phyloP scores from a whole-genome alignment of 2,329 filamentous ascomycete genomes.

The Cladorrhinum sp. region DNA sequence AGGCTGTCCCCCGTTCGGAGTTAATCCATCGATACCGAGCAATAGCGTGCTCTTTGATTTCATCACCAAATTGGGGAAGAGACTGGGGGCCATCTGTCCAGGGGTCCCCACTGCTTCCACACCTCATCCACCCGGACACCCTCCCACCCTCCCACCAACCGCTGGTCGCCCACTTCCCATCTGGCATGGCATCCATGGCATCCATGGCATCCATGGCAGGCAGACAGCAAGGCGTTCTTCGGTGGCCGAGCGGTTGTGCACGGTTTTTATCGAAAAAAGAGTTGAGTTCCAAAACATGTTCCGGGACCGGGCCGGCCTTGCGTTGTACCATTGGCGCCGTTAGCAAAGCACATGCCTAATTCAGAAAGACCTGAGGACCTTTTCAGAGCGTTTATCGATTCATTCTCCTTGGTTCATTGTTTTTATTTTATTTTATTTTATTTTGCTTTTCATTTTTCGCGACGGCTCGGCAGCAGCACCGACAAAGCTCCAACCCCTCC shows the following conservation, averaged over 20 bases:
- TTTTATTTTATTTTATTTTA: not conserved
- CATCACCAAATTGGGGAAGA: not conserved
- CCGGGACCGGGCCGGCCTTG: not conserved
- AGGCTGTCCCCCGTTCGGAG: conserved; percentile 6
- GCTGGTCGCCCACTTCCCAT: not conserved
- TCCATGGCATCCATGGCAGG: not conserved
- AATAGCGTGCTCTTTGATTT: not conserved
- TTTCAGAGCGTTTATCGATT: not conserved
- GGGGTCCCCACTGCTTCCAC: not conserved
- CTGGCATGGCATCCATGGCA: not conserved
- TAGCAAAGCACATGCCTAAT: not conserved
- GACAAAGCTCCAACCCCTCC: not conserved
- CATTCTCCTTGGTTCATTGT: not conserved
- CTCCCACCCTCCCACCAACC: not conserved
- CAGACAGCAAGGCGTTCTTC: not conserved
- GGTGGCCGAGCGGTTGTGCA: not conserved
- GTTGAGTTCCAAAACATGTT: not conserved
- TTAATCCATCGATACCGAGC: conserved; percentile 2
- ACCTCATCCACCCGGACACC: not conserved
- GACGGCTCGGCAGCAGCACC: not conserved
- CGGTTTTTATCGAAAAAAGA: not conserved
- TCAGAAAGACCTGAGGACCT: not conserved
- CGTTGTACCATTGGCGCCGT: not conserved
- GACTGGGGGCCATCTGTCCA: not conserved
- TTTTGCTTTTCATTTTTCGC: not conserved